Conservation (phyloP, 129 eudicot genomes). For the Helianthus annuus region DNA sequence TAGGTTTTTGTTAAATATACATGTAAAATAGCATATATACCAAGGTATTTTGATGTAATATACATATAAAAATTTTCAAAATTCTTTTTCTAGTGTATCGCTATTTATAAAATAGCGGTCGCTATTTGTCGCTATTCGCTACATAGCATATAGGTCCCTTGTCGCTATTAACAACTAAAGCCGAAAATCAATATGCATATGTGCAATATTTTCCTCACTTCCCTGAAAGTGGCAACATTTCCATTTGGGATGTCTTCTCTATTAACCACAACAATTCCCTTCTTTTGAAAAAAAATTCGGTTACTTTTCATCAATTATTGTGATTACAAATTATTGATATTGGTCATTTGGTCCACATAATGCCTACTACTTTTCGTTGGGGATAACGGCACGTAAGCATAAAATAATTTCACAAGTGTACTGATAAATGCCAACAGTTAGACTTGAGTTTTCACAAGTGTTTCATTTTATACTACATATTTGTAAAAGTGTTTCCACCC, state of each 20-base stretch:
- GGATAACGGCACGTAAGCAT: not conserved
- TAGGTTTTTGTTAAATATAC: too few species aligned
- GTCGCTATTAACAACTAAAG: too few species aligned
- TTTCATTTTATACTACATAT: not conserved
- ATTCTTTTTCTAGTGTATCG: too few species aligned
- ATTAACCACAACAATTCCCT: not conserved
- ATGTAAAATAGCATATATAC: too few species aligned
- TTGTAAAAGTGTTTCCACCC: not conserved
- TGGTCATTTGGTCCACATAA: not conserved
- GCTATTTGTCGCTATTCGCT: too few species aligned
- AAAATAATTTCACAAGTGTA: not conserved
- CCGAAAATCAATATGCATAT: conserved; percentile 2
- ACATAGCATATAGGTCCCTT: too few species aligned
- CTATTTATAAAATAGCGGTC: too few species aligned
- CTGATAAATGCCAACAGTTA: not conserved
- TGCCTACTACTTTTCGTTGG: not conserved
- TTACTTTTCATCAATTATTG: not conserved
- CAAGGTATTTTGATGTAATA: too few species aligned
- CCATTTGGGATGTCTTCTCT: not conserved
- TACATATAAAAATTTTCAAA: too few species aligned
- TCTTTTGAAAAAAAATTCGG: not conserved
- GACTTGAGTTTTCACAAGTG: not conserved
- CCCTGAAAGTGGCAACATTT: not conserved
- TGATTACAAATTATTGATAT: not conserved
- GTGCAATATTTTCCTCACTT: not conserved